phyloP scores from a whole-genome alignment of 805 yeast genomes.

The Wickerhamomyces chambardii region DNA sequence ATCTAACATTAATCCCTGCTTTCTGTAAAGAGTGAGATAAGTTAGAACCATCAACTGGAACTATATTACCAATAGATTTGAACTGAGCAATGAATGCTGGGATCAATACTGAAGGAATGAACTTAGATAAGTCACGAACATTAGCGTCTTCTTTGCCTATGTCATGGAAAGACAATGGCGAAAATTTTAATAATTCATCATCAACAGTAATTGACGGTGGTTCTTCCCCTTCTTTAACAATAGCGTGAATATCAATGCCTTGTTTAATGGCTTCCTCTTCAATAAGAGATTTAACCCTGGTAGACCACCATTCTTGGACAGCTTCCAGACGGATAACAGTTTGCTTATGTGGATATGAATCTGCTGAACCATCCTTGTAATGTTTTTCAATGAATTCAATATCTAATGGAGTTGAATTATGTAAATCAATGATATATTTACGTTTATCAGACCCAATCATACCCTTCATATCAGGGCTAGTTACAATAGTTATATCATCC shows the following conservation, averaged over 20 bases:
- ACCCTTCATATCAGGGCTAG: slow-evolving; percentile 81
- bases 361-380: slow-evolving; percentile 28
- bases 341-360: slow-evolving; percentile 72
- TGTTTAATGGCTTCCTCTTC: slow-evolving; percentile 24
- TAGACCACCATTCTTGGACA: slow-evolving; percentile 82
- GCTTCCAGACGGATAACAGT: slow-evolving; percentile 80
- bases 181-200: slow-evolving; percentile 31
- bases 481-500: slow-evolving; percentile 35
- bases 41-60: slow-evolving; percentile 78
- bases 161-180: slow-evolving; percentile 52
- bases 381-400: slow-evolving; percentile 61
- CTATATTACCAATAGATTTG: slow-evolving; percentile 39
- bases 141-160: slow-evolving; percentile 33
- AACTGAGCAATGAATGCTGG: slow-evolving; percentile 43
- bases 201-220: slow-evolving; percentile 46
- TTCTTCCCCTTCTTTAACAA: slow-evolving; percentile 21
- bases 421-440: slow-evolving; percentile 75
- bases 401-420: slow-evolving; percentile 80
- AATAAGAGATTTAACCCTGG: slow-evolving; percentile 38
- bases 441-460: slow-evolving; percentile 80
- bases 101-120: slow-evolving; percentile 47
- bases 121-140: slow-evolving; percentile 63
- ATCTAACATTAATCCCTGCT: slow-evolving; percentile 83
- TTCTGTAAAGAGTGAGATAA: slow-evolving; percentile 62
- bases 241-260: slow-evolving; percentile 13